Conservation (phyloP, 129 eudicot genomes). For the Gnaphalium uliginosum region DNA sequence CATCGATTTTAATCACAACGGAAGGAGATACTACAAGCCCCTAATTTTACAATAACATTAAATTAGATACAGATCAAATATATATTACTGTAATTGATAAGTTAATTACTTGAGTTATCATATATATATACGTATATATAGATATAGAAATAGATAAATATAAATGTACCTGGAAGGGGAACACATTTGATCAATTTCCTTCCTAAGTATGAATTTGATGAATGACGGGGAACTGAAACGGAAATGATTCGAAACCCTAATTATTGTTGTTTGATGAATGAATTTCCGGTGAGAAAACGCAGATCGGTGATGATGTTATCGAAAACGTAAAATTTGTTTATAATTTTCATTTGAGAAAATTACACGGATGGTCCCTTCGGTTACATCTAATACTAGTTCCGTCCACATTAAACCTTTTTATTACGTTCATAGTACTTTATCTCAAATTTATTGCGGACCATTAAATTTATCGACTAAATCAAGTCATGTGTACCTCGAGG, state of each 20-base stretch:
- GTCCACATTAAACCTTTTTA: no score
- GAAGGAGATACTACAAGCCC: conserved; percentile 28
- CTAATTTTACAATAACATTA: conserved; percentile 18
- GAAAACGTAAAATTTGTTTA: background rate
- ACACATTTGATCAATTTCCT: conserved; percentile 2
- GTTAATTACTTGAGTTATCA: background rate
- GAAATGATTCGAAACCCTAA: conserved; percentile 22
- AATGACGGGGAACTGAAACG: conserved; percentile 8
- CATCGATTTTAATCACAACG: conserved; percentile 44
- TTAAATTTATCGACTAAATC: no score
- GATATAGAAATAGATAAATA: no score
- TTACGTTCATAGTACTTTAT: no score
- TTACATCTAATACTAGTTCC: no score
- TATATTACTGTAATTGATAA: background rate
- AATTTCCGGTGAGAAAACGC: conserved; percentile 21
- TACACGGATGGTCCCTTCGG: no score
- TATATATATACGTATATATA: no score
- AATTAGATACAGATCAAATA: background rate
- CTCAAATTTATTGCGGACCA: no score
- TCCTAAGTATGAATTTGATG: conserved; percentile 5
- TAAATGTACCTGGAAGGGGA: background rate
- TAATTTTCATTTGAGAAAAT: no score
- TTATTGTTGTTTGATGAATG: background rate
- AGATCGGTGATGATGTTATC: conserved; percentile 16
- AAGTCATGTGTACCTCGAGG: no score